These are phyloP conservation scores for Penicillium taxi DNA, from an alignment of 495 filamentous ascomycete genomes.

Conservation along the genomic window DNA sequence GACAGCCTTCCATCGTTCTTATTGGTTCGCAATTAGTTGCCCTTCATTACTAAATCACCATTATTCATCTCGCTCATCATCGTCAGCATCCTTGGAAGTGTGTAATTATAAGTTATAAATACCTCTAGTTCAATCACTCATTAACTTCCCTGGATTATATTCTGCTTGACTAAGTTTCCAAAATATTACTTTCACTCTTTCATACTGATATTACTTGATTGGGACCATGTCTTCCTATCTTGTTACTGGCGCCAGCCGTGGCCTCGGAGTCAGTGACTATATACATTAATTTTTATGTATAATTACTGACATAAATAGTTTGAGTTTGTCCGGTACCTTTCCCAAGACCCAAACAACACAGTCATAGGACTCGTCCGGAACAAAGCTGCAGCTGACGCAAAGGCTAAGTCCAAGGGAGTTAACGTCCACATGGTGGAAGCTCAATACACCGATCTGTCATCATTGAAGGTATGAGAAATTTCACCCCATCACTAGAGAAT, in stretches of 20 bases:
- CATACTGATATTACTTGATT: no score
- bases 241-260: conserved; percentile 31
- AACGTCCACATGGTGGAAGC: conserved; percentile 44
- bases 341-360: conserved; percentile 25
- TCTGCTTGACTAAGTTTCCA: no score
- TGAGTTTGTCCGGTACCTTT: conserved; percentile 25
- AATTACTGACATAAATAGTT: neutral
- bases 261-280: conserved; percentile 28
- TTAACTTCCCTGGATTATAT: no score
- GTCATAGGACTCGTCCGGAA: conserved; percentile 40
- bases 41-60: no score
- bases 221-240: conserved; percentile 34
- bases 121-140: no score
- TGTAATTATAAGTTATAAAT: no score
- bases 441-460: conserved; percentile 32
- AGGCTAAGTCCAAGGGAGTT: conserved; percentile 4
- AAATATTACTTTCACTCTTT: no score
- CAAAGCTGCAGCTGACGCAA: conserved; percentile 23
- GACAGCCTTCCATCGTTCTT: no score
- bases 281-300: neutral
- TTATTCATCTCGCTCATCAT: no score
- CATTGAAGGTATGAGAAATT: conserved; percentile 18
- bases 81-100: no score
- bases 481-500: neutral
- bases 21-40: no score